These are phyloP conservation scores for Dacryopinax primogenitus DNA, from an alignment of 768 basidiomycete species.

Conservation along the genomic window DNA sequence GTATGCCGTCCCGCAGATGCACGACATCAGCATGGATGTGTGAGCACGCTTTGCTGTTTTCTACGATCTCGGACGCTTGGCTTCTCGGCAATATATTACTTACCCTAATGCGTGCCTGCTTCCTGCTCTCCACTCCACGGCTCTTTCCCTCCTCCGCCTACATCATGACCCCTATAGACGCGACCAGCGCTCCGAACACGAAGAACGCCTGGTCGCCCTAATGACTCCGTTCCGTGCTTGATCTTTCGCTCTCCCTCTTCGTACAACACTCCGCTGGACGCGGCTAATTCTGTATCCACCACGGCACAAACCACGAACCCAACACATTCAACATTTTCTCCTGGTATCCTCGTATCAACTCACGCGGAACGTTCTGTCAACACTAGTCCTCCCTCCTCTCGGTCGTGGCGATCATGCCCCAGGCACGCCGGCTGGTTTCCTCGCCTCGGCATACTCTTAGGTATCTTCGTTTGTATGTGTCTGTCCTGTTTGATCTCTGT, in stretches of 20 bases:
- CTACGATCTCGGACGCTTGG: not conserved
- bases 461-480: not conserved
- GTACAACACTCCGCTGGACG: slow-evolving; percentile 8
- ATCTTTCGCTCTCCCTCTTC: not conserved
- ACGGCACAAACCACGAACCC: not conserved
- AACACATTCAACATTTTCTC: not conserved
- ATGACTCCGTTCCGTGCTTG: not conserved
- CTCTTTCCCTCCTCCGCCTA: not conserved
- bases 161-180: slow-evolving; percentile 1
- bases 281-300: slow-evolving; percentile 9
- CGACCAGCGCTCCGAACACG: not conserved
- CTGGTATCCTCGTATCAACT: not conserved
- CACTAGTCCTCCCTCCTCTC: not conserved
- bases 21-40: not conserved
- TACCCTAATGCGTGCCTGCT: slow-evolving; percentile 17
- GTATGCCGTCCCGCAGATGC: not conserved
- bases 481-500: not conserved
- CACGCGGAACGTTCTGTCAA: not conserved
- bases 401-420: not conserved
- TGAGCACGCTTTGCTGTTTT: not conserved
- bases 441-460: not conserved
- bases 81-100: not conserved
- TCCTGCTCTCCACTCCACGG: slow-evolving; percentile 27
- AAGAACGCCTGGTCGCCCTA: not conserved
- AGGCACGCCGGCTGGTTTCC: not conserved